Evolutionary conservation across 2,329 filamentous ascomycete species (phyloP), one percentile per base, ranked within the genome.

Genomic region (Ilyonectria sp.): DNA sequence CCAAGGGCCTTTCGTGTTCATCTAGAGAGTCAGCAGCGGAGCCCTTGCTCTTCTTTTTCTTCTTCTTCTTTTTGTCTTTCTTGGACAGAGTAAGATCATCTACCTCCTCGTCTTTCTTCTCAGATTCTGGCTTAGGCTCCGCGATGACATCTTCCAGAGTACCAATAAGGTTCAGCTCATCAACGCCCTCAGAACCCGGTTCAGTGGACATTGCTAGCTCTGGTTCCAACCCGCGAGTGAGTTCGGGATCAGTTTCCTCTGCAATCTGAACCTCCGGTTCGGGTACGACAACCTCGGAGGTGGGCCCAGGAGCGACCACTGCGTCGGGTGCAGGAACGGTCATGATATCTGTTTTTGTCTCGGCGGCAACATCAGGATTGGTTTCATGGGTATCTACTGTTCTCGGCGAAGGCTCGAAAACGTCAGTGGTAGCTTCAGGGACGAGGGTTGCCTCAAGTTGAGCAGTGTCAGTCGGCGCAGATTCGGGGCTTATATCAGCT

Each of bases 41-140:
- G 6, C 47, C 65, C 33, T 68, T 62, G n/a, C 40, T 50, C 53
- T 69, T 73, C 29, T 60, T 67, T 17, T 71, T 64, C 43, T 69
- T 68, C 50, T 68, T 69, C 49, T 56, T 68, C 57, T 78, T 78
- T 76, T 77, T 81, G 71, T 76, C 80, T 70, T 74, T 71, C 52
- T 77, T 74, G 4, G 69, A 69, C 19, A 65, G 33, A 9, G 65
- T 70, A 43, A 37, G 13, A 33, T 60, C 60, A 26, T 69, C 49
- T 49, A 54, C 63, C 44, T 65, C 60, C 29, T 53, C 54, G 13
- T 69, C 65, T 46, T 53, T 52, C 17, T 49, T 49, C 31, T 47
- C 65, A 33, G 56, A 55, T 17, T 70, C 54, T 15, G 46, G 61
- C 46, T 70, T 44, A 26, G 31, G 29, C 7, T 44, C 40, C 21